Evolutionary conservation across 768 basidiomycete species (phyloP), one percentile per base, ranked within the genome.

Genomic region (Agaricus sinodeliciosus): DNA sequence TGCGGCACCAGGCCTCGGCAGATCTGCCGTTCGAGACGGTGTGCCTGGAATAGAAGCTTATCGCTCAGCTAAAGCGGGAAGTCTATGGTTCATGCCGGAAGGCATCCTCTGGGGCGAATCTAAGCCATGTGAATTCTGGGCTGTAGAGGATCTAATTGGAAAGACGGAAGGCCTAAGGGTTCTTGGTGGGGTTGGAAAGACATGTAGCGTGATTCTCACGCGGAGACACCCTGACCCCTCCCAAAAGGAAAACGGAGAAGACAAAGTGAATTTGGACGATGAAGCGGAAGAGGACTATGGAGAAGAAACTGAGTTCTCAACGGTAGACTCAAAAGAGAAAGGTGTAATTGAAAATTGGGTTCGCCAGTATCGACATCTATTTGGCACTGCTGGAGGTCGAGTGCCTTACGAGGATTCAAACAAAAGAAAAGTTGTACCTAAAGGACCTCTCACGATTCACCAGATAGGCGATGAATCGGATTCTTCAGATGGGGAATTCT

Each of bases 121-220:
- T 61, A 85, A 85, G 57, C 86, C 86, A 2, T 87, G 84, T 60
- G 84, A 87, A 58, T 90, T 87, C 60, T 90, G 87, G 82, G 67
- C 81, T 3, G 66, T 85, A 19, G 70, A 74, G 42, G 79, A 84
- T 57, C 65, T 90, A n/a, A 63, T 77, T 15, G 66, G 71, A 48
- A 75, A 71, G 53, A 63, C 60, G 22, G 79, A 79, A 16, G 82
- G 74, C 13, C 68, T 81, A 63, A 58, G 79, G 44, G 63, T 86
- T 19, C 68, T 84, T 43, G 81, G 79, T 19, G 84, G 81, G 12
- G 80, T 78, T 6, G 89, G 87, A 3, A 70, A 85, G 40, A 85
- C 80, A 31, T 87, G 84, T 59, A 78, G 82, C 0, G 75, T 90
- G 31, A 70, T 81, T 43, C 58, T 87, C 56, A 70, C 69, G 22